Evolutionary conservation across 2,329 filamentous ascomycete genomes (phyloP), one percentile per base, ranked within the genome.

Genomic region (Fusarium compactum): DNA sequence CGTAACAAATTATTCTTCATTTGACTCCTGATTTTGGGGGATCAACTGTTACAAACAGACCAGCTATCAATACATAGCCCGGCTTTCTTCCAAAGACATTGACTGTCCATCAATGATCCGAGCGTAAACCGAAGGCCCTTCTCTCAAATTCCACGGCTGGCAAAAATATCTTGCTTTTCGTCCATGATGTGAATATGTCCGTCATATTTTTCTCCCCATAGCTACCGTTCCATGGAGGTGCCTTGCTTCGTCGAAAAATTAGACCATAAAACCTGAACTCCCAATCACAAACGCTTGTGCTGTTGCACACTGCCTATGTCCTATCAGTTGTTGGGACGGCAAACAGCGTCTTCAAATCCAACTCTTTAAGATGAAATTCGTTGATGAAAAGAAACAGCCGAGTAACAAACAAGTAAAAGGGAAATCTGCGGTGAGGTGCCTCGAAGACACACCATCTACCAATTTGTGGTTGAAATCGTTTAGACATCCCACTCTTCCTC

Each of bases 401-500:
- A 76, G 67, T 55, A 67, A 65, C 55, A 46, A 62, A 62, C 63
- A 66, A 25, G 45, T 57, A 52, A 41, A 47, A 68, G 64, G 63
- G 61, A 55, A 67, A 67, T 62, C n/a, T 46, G 57, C 54, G 41
- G 47, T 52, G 43, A 47, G 30, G 41, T 62, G 65, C 29, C 46
- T 50, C 38, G 18, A 41, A 57, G 46, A 41, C 51, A 68, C 54
- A 45, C 54, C 50, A 58, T 71, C 56, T 53, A 70, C 25, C 32
- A 47, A 34, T 34, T 54, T 51, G 46, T 40, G 45, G 30, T 46
- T 25, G 29, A 27, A 40, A 20, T 32, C 30, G 30, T 24, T 69
- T 79, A 86, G 58, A 87, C 85, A 55, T 87, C 85, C 85, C 85
- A 87, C 74, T 87, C 85, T 66, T 82, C 80, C 69, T 85, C 81